Evolutionary conservation across 129 eudicot species (phyloP).

Genomic region (Chrysanthemum seticuspe): DNA sequence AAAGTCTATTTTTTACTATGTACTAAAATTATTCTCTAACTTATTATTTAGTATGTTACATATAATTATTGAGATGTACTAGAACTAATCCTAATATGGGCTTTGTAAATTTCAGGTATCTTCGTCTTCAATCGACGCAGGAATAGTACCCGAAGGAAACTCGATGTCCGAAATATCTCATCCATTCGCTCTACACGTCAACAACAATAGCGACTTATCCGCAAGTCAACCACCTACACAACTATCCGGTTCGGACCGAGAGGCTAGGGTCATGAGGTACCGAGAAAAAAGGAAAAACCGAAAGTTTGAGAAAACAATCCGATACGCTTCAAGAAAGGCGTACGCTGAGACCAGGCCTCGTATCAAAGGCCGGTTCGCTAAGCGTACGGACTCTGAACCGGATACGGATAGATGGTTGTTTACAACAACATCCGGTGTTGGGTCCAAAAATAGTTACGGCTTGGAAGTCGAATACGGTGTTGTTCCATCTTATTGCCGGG

Average conservation of each 20-base stretch:
- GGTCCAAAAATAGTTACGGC: slow-evolving; percentile 13
- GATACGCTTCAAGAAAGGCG: slow-evolving; percentile 89
- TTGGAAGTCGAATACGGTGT: slow-evolving; percentile 55
- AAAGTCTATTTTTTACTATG: no score
- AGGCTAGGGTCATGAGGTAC: slow-evolving; percentile 85
- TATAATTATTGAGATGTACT: neutral
- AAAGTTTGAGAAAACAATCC: slow-evolving; percentile 79
- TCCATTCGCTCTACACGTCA: slow-evolving; percentile 35
- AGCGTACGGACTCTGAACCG: slow-evolving; percentile 44
- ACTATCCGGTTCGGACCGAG: slow-evolving; percentile 52
- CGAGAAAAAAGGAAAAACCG: slow-evolving; percentile 85
- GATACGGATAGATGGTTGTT: slow-evolving; percentile 48
- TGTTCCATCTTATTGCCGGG: slow-evolving; percentile 59
- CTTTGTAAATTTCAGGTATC: slow-evolving; percentile 50
- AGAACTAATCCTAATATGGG: slow-evolving; percentile 8
- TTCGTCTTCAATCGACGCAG: slow-evolving; percentile 75
- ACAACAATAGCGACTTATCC: slow-evolving; percentile 7
- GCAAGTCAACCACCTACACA: slow-evolving; percentile 27
- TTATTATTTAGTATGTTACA: no score
- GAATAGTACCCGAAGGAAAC: slow-evolving; percentile 77
- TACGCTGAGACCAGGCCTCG: slow-evolving; percentile 86
- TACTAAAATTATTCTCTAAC: no score
- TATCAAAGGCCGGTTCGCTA: slow-evolving; percentile 83
- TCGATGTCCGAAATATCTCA: slow-evolving; percentile 66
- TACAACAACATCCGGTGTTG: slow-evolving; percentile 21